phyloP scores from a whole-genome alignment of 2,329 filamentous ascomycete species.

The Lachnellula willkommii region DNA sequence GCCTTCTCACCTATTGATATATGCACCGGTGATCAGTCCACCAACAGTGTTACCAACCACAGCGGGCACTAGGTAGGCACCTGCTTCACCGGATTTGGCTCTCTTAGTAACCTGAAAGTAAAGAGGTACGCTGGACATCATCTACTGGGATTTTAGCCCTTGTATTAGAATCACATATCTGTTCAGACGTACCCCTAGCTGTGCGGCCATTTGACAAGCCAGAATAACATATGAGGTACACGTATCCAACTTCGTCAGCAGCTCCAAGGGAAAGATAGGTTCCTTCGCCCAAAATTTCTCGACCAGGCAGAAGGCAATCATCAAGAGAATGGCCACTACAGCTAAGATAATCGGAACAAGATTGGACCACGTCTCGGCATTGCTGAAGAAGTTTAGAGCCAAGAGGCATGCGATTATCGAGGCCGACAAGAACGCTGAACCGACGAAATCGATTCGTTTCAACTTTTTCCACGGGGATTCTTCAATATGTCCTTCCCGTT shows the following conservation, averaged over 20 bases:
- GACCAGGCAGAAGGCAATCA: conserved; percentile 12
- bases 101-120: conserved; percentile 62
- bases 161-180: neutral
- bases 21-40: conserved; percentile 51
- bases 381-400: conserved; percentile 45
- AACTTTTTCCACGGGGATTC: conserved; percentile 31
- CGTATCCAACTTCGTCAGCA: conserved; percentile 48
- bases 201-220: conserved; percentile 49
- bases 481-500: neutral
- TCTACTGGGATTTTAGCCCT: conserved; percentile 22
- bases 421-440: conserved; percentile 42
- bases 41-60: conserved; percentile 61
- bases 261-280: conserved; percentile 52
- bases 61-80: conserved; percentile 57
- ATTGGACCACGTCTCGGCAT: conserved; percentile 33
- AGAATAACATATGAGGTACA: conserved; percentile 48
- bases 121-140: conserved; percentile 60
- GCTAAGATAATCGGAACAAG: conserved; percentile 30
- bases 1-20: conserved; percentile 26
- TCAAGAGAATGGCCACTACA: conserved; percentile 24
- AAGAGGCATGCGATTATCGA: conserved; percentile 40
- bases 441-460: conserved; percentile 53
- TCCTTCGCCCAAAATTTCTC: conserved; percentile 43
- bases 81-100: conserved; percentile 52
- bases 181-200: conserved; percentile 42